Evolutionary conservation across 768 basidiomycete species (phyloP).

Genomic region (Coprinopsis sp.): DNA sequence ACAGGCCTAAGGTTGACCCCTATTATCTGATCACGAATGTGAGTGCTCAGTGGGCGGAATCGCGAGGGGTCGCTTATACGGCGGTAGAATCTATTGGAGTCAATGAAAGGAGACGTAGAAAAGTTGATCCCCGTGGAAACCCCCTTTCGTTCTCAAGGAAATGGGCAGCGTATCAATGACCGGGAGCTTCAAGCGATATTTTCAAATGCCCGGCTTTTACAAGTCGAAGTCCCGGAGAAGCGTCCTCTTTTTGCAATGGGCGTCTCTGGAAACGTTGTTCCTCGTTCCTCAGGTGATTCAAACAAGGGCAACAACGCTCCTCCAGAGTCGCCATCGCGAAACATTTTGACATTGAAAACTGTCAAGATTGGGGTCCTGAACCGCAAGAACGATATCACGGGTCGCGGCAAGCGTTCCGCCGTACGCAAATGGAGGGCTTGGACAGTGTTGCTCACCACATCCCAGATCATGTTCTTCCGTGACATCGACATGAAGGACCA

Average conservation of each 20-base stretch:
- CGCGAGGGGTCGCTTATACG: too few species aligned
- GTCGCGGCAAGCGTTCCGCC: conserved; percentile 69
- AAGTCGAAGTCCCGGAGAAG: conserved; percentile 42
- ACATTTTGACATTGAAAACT: conserved; percentile 47
- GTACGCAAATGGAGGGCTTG: conserved; percentile 87
- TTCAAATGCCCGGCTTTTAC: conserved; percentile 51
- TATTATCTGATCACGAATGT: conserved; percentile 88
- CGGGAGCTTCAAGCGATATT: conserved; percentile 62
- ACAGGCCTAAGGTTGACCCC: conserved; percentile 74
- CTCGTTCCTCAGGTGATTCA: conserved; percentile 18
- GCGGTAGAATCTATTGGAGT: conserved; percentile 59
- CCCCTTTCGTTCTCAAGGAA: conserved; percentile 68
- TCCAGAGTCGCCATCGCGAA: conserved; percentile 23
- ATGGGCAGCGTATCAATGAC: conserved; percentile 61
- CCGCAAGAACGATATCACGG: conserved; percentile 74
- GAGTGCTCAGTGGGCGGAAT: too few species aligned
- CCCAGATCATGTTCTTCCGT: conserved; percentile 88
- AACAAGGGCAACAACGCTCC: conserved; percentile 5
- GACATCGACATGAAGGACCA: conserved; percentile 51
- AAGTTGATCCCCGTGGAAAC: conserved; percentile 51
- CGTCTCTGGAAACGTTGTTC: conserved; percentile 31
- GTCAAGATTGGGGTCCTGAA: conserved; percentile 78
- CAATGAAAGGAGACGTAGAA: conserved; percentile 65
- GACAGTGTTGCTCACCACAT: conserved; percentile 82
- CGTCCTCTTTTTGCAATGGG: conserved; percentile 32